Conservation (phyloP, 371 early-diverging fungal species). For the Syncephalastrum racemosum region DNA sequence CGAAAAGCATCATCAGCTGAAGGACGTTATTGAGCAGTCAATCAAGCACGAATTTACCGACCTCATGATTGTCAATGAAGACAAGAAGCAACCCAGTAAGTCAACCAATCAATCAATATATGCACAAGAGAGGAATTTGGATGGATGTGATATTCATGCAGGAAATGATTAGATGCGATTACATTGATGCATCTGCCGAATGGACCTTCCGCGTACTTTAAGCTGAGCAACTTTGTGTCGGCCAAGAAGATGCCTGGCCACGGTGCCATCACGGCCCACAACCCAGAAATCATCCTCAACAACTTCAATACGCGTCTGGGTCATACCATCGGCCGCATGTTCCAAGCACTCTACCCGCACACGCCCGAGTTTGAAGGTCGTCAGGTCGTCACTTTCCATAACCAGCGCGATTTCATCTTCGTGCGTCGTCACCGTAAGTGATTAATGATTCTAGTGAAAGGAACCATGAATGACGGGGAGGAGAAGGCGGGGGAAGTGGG, state of each 20-base stretch:
- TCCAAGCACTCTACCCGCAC: conserved; percentile 95
- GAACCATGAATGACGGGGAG: neutral
- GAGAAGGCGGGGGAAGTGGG: neutral
- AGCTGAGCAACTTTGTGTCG: conserved; percentile 78
- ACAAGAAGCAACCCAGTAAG: conserved; percentile 87
- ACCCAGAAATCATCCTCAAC: conserved; percentile 97
- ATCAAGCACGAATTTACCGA: conserved; percentile 91
- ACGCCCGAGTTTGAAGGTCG: conserved; percentile 95
- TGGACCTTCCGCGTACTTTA: conserved; percentile 97
- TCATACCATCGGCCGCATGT: conserved; percentile 95
- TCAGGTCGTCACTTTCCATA: conserved; percentile 97
- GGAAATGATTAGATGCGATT: conserved; percentile 67
- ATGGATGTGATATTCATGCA: neutral
- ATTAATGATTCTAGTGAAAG: neutral
- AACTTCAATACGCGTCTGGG: conserved; percentile 98
- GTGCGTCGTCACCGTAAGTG: conserved; percentile 90
- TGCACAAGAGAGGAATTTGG: too few relatives aligned
- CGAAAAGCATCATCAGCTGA: conserved; percentile 82
- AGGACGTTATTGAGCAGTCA: conserved; percentile 88
- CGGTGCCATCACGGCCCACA: conserved; percentile 80
- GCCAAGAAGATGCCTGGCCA: conserved; percentile 83
- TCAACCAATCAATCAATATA: too few relatives aligned
- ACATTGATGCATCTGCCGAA: conserved; percentile 95
- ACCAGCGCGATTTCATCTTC: conserved; percentile 99
- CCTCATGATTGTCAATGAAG: conserved; percentile 89